Evolutionary conservation across 129 eudicot genomes (phyloP).

Genomic region (Rutidosis leptorrhynchoides): DNA sequence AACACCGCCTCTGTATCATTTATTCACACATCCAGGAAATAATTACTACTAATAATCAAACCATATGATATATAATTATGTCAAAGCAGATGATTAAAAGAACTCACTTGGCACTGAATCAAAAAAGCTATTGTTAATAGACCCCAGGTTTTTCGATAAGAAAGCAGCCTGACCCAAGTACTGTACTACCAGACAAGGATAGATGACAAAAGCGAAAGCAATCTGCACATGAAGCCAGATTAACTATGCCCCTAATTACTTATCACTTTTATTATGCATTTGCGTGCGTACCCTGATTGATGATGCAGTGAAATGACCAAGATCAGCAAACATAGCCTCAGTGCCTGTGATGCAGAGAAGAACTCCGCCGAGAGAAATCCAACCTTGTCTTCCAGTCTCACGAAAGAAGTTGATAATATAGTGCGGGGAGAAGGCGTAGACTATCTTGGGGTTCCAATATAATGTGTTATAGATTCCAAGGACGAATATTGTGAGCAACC

Average conservation of each 20-base stretch:
- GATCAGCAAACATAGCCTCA: slow-evolving; percentile 96
- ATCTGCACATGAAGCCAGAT: slow-evolving; percentile 80
- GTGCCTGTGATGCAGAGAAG: slow-evolving; percentile 81
- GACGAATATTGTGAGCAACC: too few relatives aligned
- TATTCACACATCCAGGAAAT: too few relatives aligned
- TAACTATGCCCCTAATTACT: too few relatives aligned
- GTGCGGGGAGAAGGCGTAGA: slow-evolving; percentile 71
- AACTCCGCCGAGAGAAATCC: slow-evolving; percentile 86
- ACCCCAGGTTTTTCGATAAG: slow-evolving; percentile 55
- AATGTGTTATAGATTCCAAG: slow-evolving; percentile 65
- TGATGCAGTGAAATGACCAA: slow-evolving; percentile 75
- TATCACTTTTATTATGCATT: too few relatives aligned
- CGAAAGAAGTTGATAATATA: slow-evolving; percentile 66
- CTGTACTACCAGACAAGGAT: slow-evolving; percentile 84
- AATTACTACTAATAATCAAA: not conserved
- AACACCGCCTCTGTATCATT: slow-evolving; percentile 68
- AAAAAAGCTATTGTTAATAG: slow-evolving; percentile 69
- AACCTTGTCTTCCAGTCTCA: slow-evolving; percentile 63
- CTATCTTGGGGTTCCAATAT: slow-evolving; percentile 70
- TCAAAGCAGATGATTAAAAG: too few relatives aligned
- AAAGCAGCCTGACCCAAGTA: slow-evolving; percentile 99
- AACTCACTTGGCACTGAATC: slow-evolving; percentile 76
- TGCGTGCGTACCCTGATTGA: slow-evolving; percentile 84
- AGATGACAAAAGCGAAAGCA: slow-evolving; percentile 57
- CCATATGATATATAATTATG: too few relatives aligned